phyloP scores from a whole-genome alignment of 768 basidiomycete genomes.

The Plicaturopsis crispa region DNA sequence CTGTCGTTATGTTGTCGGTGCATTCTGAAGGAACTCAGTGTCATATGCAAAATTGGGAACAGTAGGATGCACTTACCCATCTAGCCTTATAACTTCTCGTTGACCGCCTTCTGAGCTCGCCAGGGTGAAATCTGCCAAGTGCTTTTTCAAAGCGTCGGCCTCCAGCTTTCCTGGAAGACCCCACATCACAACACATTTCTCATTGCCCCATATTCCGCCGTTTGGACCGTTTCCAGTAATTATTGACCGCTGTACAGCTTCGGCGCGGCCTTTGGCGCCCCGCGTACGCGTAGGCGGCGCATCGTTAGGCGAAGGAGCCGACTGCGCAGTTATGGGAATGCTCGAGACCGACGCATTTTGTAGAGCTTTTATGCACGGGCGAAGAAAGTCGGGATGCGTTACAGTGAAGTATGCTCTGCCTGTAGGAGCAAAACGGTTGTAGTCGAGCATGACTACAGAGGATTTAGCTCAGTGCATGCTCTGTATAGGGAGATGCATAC shows the following conservation, averaged over 20 bases:
- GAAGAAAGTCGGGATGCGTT: slow-evolving; percentile 35
- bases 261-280: slow-evolving; percentile 31
- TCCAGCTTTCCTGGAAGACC: slow-evolving; percentile 50
- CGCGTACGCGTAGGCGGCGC: slow-evolving; percentile 20
- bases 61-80: slow-evolving; percentile 30
- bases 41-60: slow-evolving; percentile 1
- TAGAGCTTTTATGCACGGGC: slow-evolving; percentile 33
- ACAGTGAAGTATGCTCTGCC: slow-evolving; percentile 54
- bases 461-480: too few species aligned
- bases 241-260: slow-evolving; percentile 28
- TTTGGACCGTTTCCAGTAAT: slow-evolving; percentile 36
- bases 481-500: slow-evolving; percentile 30
- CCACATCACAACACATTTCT: slow-evolving; percentile 48
- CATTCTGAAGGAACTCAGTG: not conserved
- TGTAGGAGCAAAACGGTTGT: slow-evolving; percentile 52
- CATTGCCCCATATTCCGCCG: slow-evolving; percentile 40
- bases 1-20: slow-evolving; percentile 10
- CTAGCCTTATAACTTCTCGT: slow-evolving; percentile 42
- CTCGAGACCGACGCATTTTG: slow-evolving; percentile 39
- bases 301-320: slow-evolving; percentile 18
- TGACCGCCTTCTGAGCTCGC: slow-evolving; percentile 27
- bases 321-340: slow-evolving; percentile 27
- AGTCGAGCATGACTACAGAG: slow-evolving; percentile 52
- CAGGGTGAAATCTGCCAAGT: slow-evolving; percentile 39
- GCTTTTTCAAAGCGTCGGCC: slow-evolving; percentile 24